Percentiles rank a stretch among this genome's conserved stretches.
Evolutionary conservation across 1,284 basidiomycete genomes (phyloP).

Genomic region (Ganoderma lucidum): DNA sequence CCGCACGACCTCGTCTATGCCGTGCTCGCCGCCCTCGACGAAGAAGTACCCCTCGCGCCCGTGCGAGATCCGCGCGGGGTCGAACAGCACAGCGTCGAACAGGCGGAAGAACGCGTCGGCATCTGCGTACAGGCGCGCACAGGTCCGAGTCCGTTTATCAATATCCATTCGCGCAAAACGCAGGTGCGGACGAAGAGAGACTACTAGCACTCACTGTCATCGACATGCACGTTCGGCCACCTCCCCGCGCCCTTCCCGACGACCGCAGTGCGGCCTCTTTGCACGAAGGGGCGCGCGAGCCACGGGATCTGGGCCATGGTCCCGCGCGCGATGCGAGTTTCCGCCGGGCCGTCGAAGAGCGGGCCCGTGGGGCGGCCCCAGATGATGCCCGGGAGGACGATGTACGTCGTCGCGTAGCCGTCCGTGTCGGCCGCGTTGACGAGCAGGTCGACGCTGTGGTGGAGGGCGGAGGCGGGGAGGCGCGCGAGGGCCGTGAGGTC

Average conservation of each 20-base stretch:
- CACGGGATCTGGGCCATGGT: constrained; percentile 46
- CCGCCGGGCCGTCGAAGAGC: constrained; percentile 41
- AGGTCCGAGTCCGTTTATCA: neutral
- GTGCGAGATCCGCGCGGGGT: constrained; percentile 37
- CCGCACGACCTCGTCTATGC: constrained; percentile 42
- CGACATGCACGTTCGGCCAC: constrained; percentile 44
- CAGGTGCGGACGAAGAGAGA: neutral
- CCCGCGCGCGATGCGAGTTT: constrained; percentile 43
- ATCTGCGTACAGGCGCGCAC: constrained; percentile 30
- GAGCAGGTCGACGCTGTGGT: constrained; percentile 42
- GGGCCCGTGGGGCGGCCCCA: constrained; percentile 46
- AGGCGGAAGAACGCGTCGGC: constrained; percentile 30
- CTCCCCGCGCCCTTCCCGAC: constrained; percentile 41
- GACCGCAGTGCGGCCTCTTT: constrained; percentile 45
- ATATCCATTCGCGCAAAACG: neutral
- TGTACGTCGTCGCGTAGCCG: constrained; percentile 48
- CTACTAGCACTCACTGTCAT: constrained; percentile 38
- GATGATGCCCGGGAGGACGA: constrained; percentile 49
- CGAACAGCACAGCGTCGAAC: constrained; percentile 24
- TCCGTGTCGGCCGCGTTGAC: constrained; percentile 44
- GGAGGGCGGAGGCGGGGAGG: constrained; percentile 40
- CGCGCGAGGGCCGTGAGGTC: constrained; percentile 42
- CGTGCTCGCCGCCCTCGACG: constrained; percentile 50
- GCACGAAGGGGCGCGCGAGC: constrained; percentile 40
- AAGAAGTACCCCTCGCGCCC: constrained; percentile 55